Evolutionary conservation across 2,329 filamentous ascomycete species (phyloP).

Genomic region (Fusarium metavorans): DNA sequence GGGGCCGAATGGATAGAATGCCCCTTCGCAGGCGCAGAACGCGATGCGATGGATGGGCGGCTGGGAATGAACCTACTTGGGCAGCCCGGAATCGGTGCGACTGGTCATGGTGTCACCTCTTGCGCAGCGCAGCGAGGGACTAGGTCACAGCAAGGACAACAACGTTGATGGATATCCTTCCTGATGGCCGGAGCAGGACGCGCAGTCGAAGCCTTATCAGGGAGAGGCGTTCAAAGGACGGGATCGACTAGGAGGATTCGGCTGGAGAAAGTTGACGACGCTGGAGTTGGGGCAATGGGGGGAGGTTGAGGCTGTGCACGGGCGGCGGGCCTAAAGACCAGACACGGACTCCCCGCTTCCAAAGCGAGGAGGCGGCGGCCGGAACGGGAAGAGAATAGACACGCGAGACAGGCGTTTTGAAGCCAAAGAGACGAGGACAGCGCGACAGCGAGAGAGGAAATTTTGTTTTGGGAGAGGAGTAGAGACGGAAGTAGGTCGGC

Average conservation of each 20-base stretch:
- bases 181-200: slow-evolving; percentile 29
- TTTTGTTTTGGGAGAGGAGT: neutral
- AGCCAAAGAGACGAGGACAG: slow-evolving; percentile 7
- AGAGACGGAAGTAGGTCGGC: neutral
- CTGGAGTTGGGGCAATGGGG: slow-evolving; percentile 37
- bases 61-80: slow-evolving; percentile 48
- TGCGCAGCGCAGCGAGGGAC: slow-evolving; percentile 44
- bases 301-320: slow-evolving; percentile 49
- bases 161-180: slow-evolving; percentile 27
- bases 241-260: slow-evolving; percentile 33
- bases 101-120: slow-evolving; percentile 48
- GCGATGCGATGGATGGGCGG: slow-evolving; percentile 25
- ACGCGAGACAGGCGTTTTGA: slow-evolving; percentile 24
- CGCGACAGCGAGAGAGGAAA: neutral
- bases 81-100: slow-evolving; percentile 53
- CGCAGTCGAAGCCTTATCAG: slow-evolving; percentile 34
- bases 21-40: slow-evolving; percentile 5
- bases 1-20: slow-evolving; percentile 1
- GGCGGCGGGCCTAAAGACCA: slow-evolving; percentile 43
- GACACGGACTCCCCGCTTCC: slow-evolving; percentile 47
- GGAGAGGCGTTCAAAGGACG: slow-evolving; percentile 26
- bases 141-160: slow-evolving; percentile 40
- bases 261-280: slow-evolving; percentile 45
- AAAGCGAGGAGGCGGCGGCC: slow-evolving; percentile 41
- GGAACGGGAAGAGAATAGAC: slow-evolving; percentile 40